Evolutionary conservation across 2,329 filamentous ascomycete species (phyloP), one percentile per base, ranked within the genome.

Genomic region (Pyricularia sp.): DNA sequence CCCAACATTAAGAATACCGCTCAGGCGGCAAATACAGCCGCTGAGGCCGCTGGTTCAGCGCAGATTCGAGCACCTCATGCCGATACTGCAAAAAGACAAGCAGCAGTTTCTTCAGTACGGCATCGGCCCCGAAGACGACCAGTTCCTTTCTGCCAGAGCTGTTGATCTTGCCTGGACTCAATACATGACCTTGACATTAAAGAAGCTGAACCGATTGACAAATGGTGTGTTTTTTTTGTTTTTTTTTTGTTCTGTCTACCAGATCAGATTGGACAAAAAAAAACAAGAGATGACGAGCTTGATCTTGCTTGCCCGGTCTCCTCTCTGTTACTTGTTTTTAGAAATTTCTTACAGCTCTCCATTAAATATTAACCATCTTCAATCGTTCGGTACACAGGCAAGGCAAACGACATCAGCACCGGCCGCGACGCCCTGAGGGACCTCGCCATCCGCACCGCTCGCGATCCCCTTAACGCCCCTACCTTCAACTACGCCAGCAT

Each of bases 401-500:
- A 84, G 69, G 79, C 85, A 22, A 82, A 84, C 72, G 87, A 87
- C 69, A 24, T 16, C 28, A 60, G n/a, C 24, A 28, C 13, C 26
- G 22, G 33, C 33, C 31, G 24, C 33, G 28, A 82, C 69, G 78
- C 82, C 63, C 76, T 85, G 67, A 87, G 89, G 76, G 80, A 86
- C 61, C 86, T 96, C 72, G 77, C 90, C 72, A 81, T 93, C 72
- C 81, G 85, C 72, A 88, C 88, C 66, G 90, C 93, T 66, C 91
- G 92, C 75, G 85, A 94, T 72, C 88, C 93, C 60, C 81, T 82
- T 70, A 81, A 84, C 68, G 94, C 94, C 57, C 82, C 88, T 70
- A 80, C 88, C 74, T 99, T 99, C 86, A 99, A 97, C 84, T 86
- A 96, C 75, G 94, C 94, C 75, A 96, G 91, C 71, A 96, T 96